Evolutionary conservation across 75 land plant genomes (phyloP), one percentile per base, ranked within the genome.

Genomic region (Selaginella tamariscina): DNA sequence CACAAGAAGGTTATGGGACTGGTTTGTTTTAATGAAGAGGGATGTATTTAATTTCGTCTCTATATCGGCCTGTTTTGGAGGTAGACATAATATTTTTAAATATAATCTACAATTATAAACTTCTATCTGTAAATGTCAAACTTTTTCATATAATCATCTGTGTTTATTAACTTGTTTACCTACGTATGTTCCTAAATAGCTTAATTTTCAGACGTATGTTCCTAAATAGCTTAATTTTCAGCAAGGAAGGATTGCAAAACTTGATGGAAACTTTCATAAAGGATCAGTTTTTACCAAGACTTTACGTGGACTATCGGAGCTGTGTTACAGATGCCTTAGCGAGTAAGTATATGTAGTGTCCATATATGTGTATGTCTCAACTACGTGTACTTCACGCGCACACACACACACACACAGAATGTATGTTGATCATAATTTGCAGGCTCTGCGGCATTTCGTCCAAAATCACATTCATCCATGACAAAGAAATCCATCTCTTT

Each of bases 391-490:
- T 13, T 13, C 18, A 49, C 54, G 54, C 20, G 54, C 11, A 13
- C 54, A 20, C 20, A 49, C 54, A 49, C 54, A 49, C 31, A 13
- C 27, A 20, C 32, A 68, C 21, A 66, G 13, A 1, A 15, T 24
- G 31, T 66, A 39, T 2, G 2, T 29, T 60, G 24, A 9, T 9
- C 11, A 21, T 60, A 21, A 22, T 8, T 65, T 5, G 20, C 77
- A 94, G 98, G 91, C 76, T 88, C 98, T 33, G 96, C 98, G 69
- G 98, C 98, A 33, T 94, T 94, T 71, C 82, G 98, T 54, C 90
- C 90, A 30, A 80, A 87, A 32, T 78, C 84, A 32, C 83, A 80
- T 65, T 39, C 49, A 39, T 39, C 49, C 49, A 15, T 39, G 49
- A 39, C 49, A 5, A 39, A 39, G 15, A 39, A 5, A 15, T 69